Base-by-base conservation (phyloP, 257 asterid species). In the Fraxinus americana region DNA sequence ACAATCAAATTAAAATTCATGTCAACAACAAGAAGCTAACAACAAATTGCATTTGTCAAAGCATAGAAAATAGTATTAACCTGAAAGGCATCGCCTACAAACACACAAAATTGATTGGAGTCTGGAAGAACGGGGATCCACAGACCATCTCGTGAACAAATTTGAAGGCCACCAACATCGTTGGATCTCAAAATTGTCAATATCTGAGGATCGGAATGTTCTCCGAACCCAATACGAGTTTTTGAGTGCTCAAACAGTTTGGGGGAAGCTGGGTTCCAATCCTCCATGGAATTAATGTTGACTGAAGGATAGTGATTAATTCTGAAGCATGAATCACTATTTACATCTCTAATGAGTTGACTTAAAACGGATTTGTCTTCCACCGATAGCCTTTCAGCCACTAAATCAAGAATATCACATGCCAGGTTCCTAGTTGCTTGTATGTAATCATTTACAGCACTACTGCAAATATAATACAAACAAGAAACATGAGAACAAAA, bases 181-280 rank as follows among this genome's bases (percentile, higher is more conserved):
- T 93, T 93, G 74, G 97, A 90, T 34, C 91, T 78, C 74, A 93
- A 70, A 63, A 93, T 82, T 0, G 98, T 93, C 21, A 93, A 72
- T 23, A 93, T 87, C 74, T 93, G 98, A 71, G 98, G 98, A 73
- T 93, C 98, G 0, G 96, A 86, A 66, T 93, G 96, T 74, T 93
- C 98, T 10, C 97, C 98, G 35, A 93, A 93, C 4, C 97, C 96
- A 32, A 93, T 77, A n/a, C 94, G 78, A 16, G 48, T 29, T 50
- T 86, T 83, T n/a, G 81, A 61, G 12, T 14, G 35, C 7, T 66
- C 79, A 23, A 35, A 79, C 52, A 38, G 34, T 2, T 73, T 32
- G 7, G 80, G 27, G 7, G 52, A 6, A 34, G 36, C 52, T 34
- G 75, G 71, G 57, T 17, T 70, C 25, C 67, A 59, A 0, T 71